These are phyloP conservation scores for Phylloporus arenicola DNA, from an alignment of 768 basidiomycete genomes.

Conservation along the genomic window DNA sequence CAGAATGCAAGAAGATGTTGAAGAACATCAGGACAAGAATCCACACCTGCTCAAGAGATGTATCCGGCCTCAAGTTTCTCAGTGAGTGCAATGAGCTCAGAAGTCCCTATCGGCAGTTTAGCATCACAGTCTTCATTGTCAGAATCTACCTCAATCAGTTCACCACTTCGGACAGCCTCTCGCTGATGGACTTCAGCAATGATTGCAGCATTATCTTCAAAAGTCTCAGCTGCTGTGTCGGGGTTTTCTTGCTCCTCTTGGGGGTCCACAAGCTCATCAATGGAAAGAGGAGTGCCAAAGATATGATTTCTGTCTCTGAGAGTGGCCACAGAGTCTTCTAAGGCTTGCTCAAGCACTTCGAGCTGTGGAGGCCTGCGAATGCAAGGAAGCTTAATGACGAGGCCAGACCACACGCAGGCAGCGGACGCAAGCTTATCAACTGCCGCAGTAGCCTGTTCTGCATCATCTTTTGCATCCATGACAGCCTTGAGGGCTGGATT, in stretches of 20 bases:
- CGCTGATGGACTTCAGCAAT: neutral
- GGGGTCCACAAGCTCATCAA: neutral
- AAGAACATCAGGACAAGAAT: neutral
- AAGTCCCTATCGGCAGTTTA: neutral
- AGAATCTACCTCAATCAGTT: neutral
- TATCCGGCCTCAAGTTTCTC: neutral
- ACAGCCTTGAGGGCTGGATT: neutral
- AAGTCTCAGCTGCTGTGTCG: neutral
- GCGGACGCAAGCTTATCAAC: neutral
- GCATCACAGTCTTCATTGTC: neutral
- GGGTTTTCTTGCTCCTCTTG: neutral
- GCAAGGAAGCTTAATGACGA: neutral
- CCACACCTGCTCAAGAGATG: neutral
- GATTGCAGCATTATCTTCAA: neutral
- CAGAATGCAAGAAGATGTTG: neutral
- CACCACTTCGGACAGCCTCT: neutral
- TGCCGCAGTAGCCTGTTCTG: neutral
- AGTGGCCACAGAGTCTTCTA: neutral
- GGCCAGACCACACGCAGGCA: neutral
- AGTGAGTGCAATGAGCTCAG: neutral
- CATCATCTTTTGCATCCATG: neutral
- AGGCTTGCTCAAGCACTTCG: neutral
- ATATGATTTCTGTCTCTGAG: neutral
- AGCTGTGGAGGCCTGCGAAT: neutral
- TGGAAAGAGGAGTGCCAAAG: neutral